phyloP scores from a whole-genome alignment of 257 asterid genomes.

The Prunella vulgaris region DNA sequence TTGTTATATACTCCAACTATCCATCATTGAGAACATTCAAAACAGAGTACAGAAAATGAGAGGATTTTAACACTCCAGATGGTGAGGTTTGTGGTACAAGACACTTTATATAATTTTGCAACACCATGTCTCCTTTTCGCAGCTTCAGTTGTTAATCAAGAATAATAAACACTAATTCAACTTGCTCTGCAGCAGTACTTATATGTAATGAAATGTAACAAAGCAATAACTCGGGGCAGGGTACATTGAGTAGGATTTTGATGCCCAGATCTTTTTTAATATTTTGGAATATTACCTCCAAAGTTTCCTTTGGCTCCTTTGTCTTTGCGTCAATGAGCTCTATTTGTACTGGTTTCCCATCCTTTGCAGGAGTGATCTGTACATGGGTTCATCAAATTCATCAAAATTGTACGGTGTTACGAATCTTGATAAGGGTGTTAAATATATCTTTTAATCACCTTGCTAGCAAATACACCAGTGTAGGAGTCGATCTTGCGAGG shows the following conservation, averaged over 20 bases:
- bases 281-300: conserved; percentile 54
- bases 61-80: not conserved
- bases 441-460: conserved; percentile 45
- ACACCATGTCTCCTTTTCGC: conserved; percentile 12
- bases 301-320: conserved; percentile 76
- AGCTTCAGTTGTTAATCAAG: not conserved
- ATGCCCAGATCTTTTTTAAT: conserved; percentile 16
- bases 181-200: conserved; percentile 6
- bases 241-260: conserved; percentile 12
- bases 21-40: conserved; percentile 10
- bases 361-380: conserved; percentile 93
- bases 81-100: conserved; percentile 2
- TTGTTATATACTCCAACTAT: conserved; percentile 15
- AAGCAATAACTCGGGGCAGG: conserved; percentile 5
- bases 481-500: conserved; percentile 84
- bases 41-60: not conserved
- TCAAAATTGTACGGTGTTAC: not conserved
- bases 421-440: not conserved
- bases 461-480: conserved; percentile 93
- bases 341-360: conserved; percentile 93
- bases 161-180: not conserved
- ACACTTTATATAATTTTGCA: not conserved
- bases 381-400: conserved; percentile 18
- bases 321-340: conserved; percentile 99
- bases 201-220: conserved; percentile 4